Percentiles rank a stretch among this genome's conserved stretches.
Conservation (phyloP, 129 eudicot genomes). For the Erigeron canadensis region DNA sequence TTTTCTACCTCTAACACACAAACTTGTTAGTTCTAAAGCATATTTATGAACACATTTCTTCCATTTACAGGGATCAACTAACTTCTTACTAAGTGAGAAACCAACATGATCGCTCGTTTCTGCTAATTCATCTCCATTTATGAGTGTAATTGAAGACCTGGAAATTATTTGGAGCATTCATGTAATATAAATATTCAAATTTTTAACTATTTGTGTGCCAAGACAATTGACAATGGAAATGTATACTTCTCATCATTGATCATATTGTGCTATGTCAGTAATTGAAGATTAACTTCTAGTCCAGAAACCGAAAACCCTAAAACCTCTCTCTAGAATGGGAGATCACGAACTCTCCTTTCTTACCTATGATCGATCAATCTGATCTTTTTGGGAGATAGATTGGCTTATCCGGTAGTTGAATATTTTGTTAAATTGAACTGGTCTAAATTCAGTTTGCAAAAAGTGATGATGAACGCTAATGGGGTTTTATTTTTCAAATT, state of each 20-base stretch:
- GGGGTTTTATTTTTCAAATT: too few relatives aligned
- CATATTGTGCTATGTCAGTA: neutral
- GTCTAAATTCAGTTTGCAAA: too few relatives aligned
- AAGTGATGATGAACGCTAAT: too few relatives aligned
- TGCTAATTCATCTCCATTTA: constrained; percentile 2
- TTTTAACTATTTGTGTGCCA: neutral
- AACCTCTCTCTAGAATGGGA: too few relatives aligned
- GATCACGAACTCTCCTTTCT: too few relatives aligned
- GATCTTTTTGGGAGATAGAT: too few relatives aligned
- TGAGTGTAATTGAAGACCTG: constrained; percentile 1
- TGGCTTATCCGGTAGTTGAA: too few relatives aligned
- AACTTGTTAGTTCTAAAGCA: constrained; percentile 18
- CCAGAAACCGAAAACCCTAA: too few relatives aligned
- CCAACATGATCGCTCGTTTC: constrained; percentile 14
- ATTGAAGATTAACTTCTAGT: neutral
- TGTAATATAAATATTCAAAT: constrained; percentile 17
- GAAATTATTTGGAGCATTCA: constrained; percentile 18
- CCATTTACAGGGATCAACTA: constrained; percentile 44
- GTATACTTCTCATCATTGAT: constrained; percentile 22
- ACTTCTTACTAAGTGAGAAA: constrained; percentile 26
- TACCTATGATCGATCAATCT: too few relatives aligned
- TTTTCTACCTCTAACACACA: neutral
- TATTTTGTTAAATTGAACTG: too few relatives aligned
- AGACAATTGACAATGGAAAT: constrained; percentile 13
- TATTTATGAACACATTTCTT: constrained; percentile 29